These are phyloP conservation scores for Dictyostelium firmibasis DNA, from an alignment of 78 protist species.

Conservation along the genomic window DNA sequence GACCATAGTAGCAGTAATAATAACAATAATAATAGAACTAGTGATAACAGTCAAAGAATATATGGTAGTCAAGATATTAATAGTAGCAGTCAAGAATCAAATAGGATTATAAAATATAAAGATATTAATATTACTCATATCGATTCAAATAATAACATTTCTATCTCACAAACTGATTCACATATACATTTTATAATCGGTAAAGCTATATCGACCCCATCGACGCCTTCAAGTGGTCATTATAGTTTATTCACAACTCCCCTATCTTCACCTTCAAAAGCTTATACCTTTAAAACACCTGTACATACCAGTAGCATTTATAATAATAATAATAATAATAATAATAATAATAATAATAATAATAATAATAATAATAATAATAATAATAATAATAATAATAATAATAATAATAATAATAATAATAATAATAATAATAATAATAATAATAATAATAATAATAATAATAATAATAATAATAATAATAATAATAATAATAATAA, in stretches of 20 bases:
- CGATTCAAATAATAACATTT: background rate
- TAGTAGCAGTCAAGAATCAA: background rate
- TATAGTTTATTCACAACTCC: background rate
- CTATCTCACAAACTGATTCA: background rate
- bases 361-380: no score
- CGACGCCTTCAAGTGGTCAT: background rate
- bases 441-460: no score
- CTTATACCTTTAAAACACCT: background rate
- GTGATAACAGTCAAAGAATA: background rate
- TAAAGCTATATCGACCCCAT: background rate
- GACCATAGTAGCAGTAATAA: no score
- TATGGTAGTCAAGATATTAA: background rate
- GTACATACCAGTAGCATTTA: background rate
- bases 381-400: no score
- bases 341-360: no score
- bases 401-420: no score
- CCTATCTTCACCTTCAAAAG: background rate
- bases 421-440: no score
- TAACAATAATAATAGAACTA: background rate
- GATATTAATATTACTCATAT: background rate
- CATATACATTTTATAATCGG: background rate
- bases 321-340: no score
- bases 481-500: no score
- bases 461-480: no score
- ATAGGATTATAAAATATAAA: background rate